These are phyloP conservation scores for Globisporangium acanthophoron DNA, from an alignment of 352 stramenopile genomes.

Conservation along the genomic window DNA sequence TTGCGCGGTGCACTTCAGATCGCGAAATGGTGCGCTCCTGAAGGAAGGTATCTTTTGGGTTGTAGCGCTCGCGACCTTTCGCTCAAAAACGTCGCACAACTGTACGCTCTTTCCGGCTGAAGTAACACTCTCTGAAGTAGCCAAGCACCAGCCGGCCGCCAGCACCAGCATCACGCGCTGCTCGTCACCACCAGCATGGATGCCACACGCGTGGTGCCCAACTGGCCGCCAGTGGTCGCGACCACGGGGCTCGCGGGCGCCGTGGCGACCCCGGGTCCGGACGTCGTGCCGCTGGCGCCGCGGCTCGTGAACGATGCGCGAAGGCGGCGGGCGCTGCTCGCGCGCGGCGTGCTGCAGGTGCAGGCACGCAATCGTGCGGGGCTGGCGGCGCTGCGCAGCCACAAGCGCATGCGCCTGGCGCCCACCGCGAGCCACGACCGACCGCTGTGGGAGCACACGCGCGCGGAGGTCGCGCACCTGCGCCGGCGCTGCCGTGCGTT, in stretches of 20 bases:
- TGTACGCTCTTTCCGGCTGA: too few relatives aligned
- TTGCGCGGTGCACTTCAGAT: background rate
- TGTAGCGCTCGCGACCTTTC: background rate
- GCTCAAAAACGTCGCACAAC: background rate
- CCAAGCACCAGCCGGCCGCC: too few relatives aligned
- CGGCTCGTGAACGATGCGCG: conserved; percentile 45
- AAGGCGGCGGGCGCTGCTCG: conserved; percentile 42
- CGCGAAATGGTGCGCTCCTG: background rate
- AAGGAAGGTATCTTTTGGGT: too few relatives aligned
- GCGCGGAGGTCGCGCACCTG: conserved; percentile 24
- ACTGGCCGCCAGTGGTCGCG: conserved; percentile 43
- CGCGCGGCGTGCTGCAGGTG: conserved; percentile 35
- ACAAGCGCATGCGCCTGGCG: conserved; percentile 32
- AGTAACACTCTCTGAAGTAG: too few relatives aligned
- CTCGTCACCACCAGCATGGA: conserved; percentile 31
- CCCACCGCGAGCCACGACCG: background rate
- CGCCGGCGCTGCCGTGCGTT: conserved; percentile 31
- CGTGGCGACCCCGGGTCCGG: conserved; percentile 34
- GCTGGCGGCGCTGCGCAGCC: conserved; percentile 46
- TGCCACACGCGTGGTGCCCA: conserved; percentile 45
- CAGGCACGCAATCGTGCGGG: conserved; percentile 48
- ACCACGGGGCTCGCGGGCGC: conserved; percentile 43
- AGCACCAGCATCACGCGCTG: too few relatives aligned
- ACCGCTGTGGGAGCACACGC: conserved; percentile 1
- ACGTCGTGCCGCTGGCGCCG: conserved; percentile 43